These are phyloP conservation scores for Ormosia semicastrata DNA, from an alignment of 306 rosid genomes.

Conservation along the genomic window DNA sequence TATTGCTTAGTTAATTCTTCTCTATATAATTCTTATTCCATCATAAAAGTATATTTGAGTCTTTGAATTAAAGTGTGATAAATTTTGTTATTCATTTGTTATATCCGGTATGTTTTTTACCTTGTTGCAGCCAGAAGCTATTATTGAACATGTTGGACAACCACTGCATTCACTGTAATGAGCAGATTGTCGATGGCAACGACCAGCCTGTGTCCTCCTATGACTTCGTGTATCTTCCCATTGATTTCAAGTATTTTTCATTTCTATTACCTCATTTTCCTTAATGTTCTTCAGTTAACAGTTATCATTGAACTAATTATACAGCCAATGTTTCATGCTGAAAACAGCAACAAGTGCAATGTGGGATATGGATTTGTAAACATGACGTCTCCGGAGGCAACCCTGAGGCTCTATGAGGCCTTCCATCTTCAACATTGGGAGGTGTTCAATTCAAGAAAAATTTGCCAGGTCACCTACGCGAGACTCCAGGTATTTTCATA, in stretches of 20 bases:
- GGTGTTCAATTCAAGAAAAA: constrained; percentile 88
- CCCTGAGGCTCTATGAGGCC: constrained; percentile 79
- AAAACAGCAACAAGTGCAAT: constrained; percentile 89
- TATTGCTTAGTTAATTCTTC: background rate
- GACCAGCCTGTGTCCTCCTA: constrained; percentile 71
- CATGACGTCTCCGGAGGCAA: constrained; percentile 87
- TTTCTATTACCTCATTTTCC: background rate
- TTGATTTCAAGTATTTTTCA: constrained; percentile 78
- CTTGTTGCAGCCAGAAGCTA: constrained; percentile 69
- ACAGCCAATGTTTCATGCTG: background rate
- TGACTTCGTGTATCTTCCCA: constrained; percentile 93
- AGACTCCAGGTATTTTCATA: constrained; percentile 65
- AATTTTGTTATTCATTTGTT: background rate
- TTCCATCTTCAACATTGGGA: constrained; percentile 94
- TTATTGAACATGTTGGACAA: constrained; percentile 90
- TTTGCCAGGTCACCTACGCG: constrained; percentile 86
- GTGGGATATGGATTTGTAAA: constrained; percentile 98
- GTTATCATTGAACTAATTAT: background rate
- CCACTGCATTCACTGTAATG: constrained; percentile 91
- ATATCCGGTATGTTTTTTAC: background rate
- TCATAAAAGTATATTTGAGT: no score
- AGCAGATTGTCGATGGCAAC: constrained; percentile 54
- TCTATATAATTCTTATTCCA: no score
- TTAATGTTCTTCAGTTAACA: background rate
- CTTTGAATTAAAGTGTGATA: background rate